phyloP scores from a whole-genome alignment of 1,139 yeast genomes.

The Saccharomyces hybrid region DNA sequence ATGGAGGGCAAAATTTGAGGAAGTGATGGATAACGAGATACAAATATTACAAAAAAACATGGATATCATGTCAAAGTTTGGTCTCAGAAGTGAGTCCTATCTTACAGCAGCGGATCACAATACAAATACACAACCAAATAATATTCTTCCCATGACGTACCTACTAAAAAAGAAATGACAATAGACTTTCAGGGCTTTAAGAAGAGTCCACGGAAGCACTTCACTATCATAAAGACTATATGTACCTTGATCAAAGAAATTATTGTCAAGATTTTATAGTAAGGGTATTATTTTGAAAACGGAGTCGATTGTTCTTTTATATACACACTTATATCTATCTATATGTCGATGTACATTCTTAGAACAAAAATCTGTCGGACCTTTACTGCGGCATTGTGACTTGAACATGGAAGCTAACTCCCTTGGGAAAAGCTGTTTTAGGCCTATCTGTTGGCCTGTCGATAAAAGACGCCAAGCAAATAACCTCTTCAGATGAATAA shows the following conservation, averaged over 20 bases:
- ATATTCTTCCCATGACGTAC: not conserved
- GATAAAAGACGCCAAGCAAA: conserved; percentile 25
- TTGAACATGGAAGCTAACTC: conserved; percentile 31
- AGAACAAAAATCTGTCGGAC: not conserved
- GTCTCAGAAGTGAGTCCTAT: not conserved
- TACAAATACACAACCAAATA: not conserved
- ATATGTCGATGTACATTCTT: not conserved
- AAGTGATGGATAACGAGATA: conserved; percentile 10
- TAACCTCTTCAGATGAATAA: conserved; percentile 21
- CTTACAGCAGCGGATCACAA: not conserved
- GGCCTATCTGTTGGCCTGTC: conserved; percentile 24
- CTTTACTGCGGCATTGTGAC: conserved; percentile 9
- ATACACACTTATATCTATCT: not conserved
- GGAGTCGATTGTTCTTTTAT: not conserved
- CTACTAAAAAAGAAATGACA: not conserved
- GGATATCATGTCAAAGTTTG: conserved; percentile 3
- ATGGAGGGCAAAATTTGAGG: conserved; percentile 11
- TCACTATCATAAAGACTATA: not conserved
- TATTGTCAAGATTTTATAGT: not conserved
- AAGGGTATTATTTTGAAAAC: not conserved
- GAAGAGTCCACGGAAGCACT: not conserved
- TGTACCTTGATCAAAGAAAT: not conserved
- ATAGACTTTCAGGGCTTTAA: not conserved
- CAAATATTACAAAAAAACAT: conserved; percentile 10
- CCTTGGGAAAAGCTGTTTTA: conserved; percentile 21